Evolutionary conservation across 2,329 filamentous ascomycete species (phyloP).

Genomic region (Massarina eburnea): DNA sequence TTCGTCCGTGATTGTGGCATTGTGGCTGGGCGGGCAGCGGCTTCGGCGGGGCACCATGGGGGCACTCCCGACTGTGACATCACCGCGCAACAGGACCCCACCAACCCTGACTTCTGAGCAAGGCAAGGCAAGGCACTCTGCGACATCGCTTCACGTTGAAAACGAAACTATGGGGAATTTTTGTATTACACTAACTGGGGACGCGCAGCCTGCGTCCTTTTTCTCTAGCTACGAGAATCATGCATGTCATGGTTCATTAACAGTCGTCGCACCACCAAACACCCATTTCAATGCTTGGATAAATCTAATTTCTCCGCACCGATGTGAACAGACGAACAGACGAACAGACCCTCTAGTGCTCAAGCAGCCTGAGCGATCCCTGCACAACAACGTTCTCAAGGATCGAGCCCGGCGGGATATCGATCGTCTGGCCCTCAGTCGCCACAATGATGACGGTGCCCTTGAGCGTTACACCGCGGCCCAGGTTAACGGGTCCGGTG

Average conservation of each 20-base stretch:
- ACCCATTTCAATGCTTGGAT: slow-evolving; percentile 24
- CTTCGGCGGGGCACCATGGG: not conserved
- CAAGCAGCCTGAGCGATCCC: slow-evolving; percentile 79
- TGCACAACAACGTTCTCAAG: slow-evolving; percentile 99
- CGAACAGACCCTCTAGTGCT: slow-evolving; percentile 57
- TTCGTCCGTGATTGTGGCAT: slow-evolving; percentile 4
- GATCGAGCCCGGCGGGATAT: slow-evolving; percentile 93
- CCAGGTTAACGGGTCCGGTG: slow-evolving; percentile 94
- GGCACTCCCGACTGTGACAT: slow-evolving; percentile 16
- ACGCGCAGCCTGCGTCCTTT: slow-evolving; percentile 8
- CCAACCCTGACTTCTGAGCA: slow-evolving; percentile 1
- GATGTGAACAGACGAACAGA: slow-evolving; percentile 9
- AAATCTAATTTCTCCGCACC: slow-evolving; percentile 27
- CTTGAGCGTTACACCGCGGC: slow-evolving; percentile 93
- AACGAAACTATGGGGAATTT: too few relatives aligned
- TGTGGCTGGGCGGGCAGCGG: slow-evolving; percentile 12
- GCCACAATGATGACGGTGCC: slow-evolving; percentile 99
- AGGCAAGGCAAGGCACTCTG: not conserved
- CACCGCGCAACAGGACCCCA: slow-evolving; percentile 11
- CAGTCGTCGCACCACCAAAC: slow-evolving; percentile 8
- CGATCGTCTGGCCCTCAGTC: slow-evolving; percentile 96
- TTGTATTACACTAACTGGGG: slow-evolving; percentile 23
- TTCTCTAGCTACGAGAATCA: slow-evolving; percentile 27
- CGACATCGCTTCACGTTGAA: not conserved
- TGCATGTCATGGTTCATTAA: slow-evolving; percentile 18